Evolutionary conservation across 805 yeast species (phyloP), one percentile per base, ranked within the genome.

Genomic region (Pachysolen tannophilus): DNA sequence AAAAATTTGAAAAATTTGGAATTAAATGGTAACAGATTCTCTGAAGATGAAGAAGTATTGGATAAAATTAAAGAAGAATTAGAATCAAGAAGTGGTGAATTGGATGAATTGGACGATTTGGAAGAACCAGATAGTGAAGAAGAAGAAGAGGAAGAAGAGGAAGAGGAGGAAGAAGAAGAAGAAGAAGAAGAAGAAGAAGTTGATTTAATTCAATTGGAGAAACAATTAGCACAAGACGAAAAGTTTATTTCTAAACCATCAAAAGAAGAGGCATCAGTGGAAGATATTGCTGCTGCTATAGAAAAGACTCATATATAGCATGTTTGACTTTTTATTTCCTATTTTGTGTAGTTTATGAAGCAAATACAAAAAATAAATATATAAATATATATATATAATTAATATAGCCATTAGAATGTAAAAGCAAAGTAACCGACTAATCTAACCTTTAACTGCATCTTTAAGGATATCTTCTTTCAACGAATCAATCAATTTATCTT

Each of bases 21-120:
- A 65, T 70, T 92, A 45, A 90, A 92, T 53, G 99, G 99, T 53
- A 92, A 92, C 62, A 68, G 84, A 53, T 82, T 92, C 49, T 84
- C 84, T 33, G 97, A 92, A 56, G 97, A 90, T 44, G 76, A 84
- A 28, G 82, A 76, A 40, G 63, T 69, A 15, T 57, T 92, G 37
- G 82, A 75, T 36, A 58, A 62, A 34, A 73, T 90, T 43, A 67
- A 57, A 32, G 73, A 65, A 15, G 56, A 78, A 13, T 86, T 90
- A 46, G 83, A 73, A 38, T 71, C 67, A 26, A 75, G 86, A 50
- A 92, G 88, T 0, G 95, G 94, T 42, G 90, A 82, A 55, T 63
- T 92, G 23, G 95, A 90, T 49, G 98, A 92, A 53, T 68, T 92
- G 33, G 97, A 90, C 48, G 98, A 92, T 48, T 72, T 92, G 61